Evolutionary conservation across 176 grass and related monocot species (phyloP), one percentile per base, ranked within the genome.

Genomic region (Coix lacrymajobi): DNA sequence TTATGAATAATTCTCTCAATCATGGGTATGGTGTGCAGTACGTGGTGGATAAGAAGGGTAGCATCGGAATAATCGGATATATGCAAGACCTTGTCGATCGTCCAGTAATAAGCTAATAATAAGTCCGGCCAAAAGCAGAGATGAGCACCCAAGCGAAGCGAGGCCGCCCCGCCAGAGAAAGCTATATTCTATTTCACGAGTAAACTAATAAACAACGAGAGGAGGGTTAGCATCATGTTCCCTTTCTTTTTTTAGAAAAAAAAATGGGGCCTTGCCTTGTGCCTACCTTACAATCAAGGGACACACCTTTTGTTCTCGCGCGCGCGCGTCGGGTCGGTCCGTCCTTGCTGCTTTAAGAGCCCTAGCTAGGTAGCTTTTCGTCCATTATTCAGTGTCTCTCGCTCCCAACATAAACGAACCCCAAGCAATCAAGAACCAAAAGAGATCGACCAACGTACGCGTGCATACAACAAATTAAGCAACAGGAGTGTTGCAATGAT

Each of bases 271-370:
- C 37, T 22, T 75, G 87, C 65, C 87, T 67, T 58, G 81, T 84
- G 68, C 87, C 81, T 84, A 84, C 87, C 87, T 68, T 88, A 84
- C 81, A 89, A 89, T 45, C 62, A 69, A 77, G 71, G 63, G 87
- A 56, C 52, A 51, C 46, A 56, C 52, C 52, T 56, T 56, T 56
- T 56, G 22, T n/a, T 56, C 24, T 56, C 15, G 52, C n/a, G n/a
- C n/a, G n/a, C n/a, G n/a, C n/a, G n/a, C 20, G 52, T 56, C 52
- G 52, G 52, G 51, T 49, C 45, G 15, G 8, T 56, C 52, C 51
- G 19, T 54, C 51, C 52, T 56, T n/a, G 52, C 20, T 56, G 52
- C 52, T 56, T 56, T 56, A 54, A 19, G 46, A 3, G 14, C 44
- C 2, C 16, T 46, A 11, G 8, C 1, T 39, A 8, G n/a, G n/a